phyloP scores from a whole-genome alignment of 2,329 filamentous ascomycete species.

The Calonectria pseudoreteaudii region DNA sequence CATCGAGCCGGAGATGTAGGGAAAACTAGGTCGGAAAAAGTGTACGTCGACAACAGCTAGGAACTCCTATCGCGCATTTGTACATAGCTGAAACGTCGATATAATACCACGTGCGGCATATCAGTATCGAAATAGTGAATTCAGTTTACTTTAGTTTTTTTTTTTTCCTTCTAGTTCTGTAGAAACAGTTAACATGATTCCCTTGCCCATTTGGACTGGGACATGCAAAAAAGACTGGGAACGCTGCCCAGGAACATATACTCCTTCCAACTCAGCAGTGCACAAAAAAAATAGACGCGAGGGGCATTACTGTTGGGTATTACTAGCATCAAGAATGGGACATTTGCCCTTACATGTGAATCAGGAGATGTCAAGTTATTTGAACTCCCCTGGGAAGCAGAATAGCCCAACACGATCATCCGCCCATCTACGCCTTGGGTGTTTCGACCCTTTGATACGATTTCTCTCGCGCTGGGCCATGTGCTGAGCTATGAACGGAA shows the following conservation, averaged over 20 bases:
- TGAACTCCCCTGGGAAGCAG: neutral
- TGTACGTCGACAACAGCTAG: neutral
- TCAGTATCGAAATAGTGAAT: no score
- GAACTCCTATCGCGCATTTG: neutral
- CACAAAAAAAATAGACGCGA: neutral
- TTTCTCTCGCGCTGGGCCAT: neutral
- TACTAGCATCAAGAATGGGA: neutral
- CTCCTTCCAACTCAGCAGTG: neutral
- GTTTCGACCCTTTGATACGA: neutral
- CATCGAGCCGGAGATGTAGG: neutral
- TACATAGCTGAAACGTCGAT: neutral
- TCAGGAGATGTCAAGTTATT: neutral
- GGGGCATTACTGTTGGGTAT: neutral
- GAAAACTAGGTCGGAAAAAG: neutral
- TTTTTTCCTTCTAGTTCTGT: neutral
- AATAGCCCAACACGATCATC: neutral
- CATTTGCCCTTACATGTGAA: neutral
- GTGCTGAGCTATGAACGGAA: neutral
- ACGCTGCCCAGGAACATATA: neutral
- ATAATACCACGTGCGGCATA: no score
- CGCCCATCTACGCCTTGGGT: neutral
- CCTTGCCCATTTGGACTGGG: neutral
- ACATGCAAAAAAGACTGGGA: neutral
- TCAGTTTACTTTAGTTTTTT: no score
- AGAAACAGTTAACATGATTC: neutral